phyloP scores from a whole-genome alignment of 2,329 filamentous ascomycete genomes.

The Scorias spongiosa region DNA sequence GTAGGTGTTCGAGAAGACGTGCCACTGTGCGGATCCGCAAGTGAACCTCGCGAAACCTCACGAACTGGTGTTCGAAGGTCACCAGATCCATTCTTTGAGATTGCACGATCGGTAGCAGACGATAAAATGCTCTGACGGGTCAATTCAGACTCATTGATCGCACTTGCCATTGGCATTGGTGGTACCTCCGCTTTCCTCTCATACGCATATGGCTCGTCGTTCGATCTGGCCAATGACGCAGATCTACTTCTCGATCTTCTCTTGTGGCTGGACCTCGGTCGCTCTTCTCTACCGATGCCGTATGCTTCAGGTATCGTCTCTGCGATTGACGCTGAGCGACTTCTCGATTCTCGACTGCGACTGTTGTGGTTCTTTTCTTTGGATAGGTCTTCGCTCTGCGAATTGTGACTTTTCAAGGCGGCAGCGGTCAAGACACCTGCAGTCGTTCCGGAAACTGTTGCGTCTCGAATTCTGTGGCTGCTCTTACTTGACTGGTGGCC shows the following conservation, averaged over 20 bases:
- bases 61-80: slow-evolving; percentile 40
- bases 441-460: slow-evolving; percentile 38
- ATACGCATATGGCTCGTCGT: slow-evolving; percentile 35
- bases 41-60: slow-evolving; percentile 46
- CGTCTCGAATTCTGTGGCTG: slow-evolving; percentile 30
- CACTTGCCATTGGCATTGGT: slow-evolving; percentile 79
- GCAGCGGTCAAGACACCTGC: slow-evolving; percentile 46
- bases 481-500: slow-evolving; percentile 40
- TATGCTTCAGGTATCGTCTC: slow-evolving; percentile 38
- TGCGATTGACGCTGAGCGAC: slow-evolving; percentile 33
- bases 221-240: slow-evolving; percentile 37
- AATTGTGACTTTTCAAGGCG: slow-evolving; percentile 49
- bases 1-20: slow-evolving; percentile 45
- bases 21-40: slow-evolving; percentile 39
- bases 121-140: slow-evolving; percentile 80
- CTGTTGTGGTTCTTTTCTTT: slow-evolving; percentile 32
- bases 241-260: slow-evolving; percentile 22
- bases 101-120: slow-evolving; percentile 58
- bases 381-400: slow-evolving; percentile 37
- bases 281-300: slow-evolving; percentile 27
- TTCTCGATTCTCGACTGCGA: slow-evolving; percentile 35
- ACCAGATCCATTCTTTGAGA: slow-evolving; percentile 46
- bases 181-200: slow-evolving; percentile 39
- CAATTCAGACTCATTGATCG: slow-evolving; percentile 70
- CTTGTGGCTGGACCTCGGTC: slow-evolving; percentile 26